Evolutionary conservation across 208 protist species (phyloP).

Genomic region (Crithidia expoeki): DNA sequence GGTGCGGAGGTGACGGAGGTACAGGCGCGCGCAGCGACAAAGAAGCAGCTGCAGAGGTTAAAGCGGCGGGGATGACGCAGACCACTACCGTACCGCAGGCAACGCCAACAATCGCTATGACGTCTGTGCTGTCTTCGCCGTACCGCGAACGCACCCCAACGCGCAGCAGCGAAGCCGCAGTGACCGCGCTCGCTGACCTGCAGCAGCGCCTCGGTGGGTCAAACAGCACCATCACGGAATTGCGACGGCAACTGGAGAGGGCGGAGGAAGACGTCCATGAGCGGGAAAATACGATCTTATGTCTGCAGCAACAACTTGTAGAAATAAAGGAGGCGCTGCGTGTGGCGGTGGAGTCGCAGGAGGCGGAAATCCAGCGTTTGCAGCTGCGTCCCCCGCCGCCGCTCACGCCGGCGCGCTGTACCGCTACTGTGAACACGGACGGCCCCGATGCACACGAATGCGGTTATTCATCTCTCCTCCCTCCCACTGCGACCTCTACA

Average conservation of each 20-base stretch:
- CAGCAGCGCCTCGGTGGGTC: conserved; percentile 49
- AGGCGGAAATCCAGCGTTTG: conserved; percentile 11
- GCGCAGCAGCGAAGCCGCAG: conserved; percentile 45
- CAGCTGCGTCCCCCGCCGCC: conserved; percentile 17
- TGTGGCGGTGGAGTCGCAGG: conserved; percentile 11
- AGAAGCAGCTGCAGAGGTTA: neutral
- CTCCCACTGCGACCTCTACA: conserved; percentile 14
- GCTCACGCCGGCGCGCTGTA: conserved; percentile 1
- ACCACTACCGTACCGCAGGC: neutral
- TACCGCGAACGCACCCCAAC: conserved; percentile 21
- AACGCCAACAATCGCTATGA: neutral
- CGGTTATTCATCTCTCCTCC: neutral
- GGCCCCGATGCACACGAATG: neutral
- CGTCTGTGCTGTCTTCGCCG: neutral
- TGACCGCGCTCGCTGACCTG: conserved; percentile 60
- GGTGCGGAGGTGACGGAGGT: neutral
- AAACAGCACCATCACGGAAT: conserved; percentile 19
- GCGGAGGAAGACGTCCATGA: conserved; percentile 16
- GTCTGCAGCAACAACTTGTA: conserved; percentile 18
- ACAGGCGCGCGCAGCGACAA: neutral
- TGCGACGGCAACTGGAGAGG: conserved; percentile 20
- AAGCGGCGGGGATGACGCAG: neutral
- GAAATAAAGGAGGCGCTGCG: conserved; percentile 5
- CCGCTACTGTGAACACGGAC: conserved; percentile 1
- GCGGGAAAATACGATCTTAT: conserved; percentile 4